These are phyloP conservation scores for Bryum argenteum DNA, from an alignment of 225 moss, liverwort and hornwort genomes.

Conservation along the genomic window DNA sequence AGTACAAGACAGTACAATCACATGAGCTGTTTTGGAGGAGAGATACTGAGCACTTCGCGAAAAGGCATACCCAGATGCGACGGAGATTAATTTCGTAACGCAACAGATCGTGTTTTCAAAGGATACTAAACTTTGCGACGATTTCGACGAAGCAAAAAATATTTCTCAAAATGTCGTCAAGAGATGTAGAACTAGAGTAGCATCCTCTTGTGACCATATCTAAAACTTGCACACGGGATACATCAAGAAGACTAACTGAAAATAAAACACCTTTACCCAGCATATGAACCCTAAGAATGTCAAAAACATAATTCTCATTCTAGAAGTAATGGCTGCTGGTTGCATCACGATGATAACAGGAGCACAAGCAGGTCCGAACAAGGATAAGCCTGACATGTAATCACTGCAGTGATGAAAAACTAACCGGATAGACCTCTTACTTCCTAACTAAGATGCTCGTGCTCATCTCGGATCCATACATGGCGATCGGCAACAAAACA, in stretches of 20 bases:
- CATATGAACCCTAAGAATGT: not conserved
- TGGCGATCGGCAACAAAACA: no score
- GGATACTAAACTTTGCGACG: not conserved
- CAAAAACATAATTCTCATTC: not conserved
- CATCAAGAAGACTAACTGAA: not conserved
- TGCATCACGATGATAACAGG: not conserved
- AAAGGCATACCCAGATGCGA: not conserved
- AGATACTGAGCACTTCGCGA: not conserved
- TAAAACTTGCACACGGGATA: not conserved
- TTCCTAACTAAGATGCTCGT: constrained; percentile 10
- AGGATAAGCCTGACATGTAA: not conserved
- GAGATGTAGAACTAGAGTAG: not conserved
- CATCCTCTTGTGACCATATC: not conserved
- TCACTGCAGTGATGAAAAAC: not conserved
- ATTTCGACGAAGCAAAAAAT: not conserved
- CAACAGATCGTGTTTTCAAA: constrained; percentile 13
- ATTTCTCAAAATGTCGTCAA: not conserved
- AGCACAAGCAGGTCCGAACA: not conserved
- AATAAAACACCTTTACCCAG: constrained; percentile 4
- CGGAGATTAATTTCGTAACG: not conserved
- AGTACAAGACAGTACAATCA: not conserved
- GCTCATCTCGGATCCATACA: constrained; percentile 2
- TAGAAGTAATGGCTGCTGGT: not conserved
- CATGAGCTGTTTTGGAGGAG: not conserved
- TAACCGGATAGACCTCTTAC: not conserved